Evolutionary conservation across 306 rosid genomes (phyloP), one percentile per base, ranked within the genome.

Genomic region (Fragaria iinumae): DNA sequence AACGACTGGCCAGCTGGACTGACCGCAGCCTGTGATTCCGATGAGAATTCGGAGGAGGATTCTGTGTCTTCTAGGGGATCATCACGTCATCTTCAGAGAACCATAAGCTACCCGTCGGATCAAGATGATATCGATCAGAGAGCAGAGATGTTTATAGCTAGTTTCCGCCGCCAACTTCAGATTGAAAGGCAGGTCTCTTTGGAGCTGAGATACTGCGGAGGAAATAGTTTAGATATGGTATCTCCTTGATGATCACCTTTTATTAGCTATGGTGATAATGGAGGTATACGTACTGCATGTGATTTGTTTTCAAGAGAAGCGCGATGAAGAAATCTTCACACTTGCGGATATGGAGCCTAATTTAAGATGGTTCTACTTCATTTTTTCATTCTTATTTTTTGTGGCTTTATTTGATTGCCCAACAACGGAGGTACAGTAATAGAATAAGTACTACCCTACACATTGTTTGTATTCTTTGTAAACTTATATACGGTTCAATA

Each of bases 151-250:
- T 95, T 95, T 52, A 95, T 92, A 1, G 69, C 81, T 29, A 95
- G 89, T 62, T 95, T 95, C 81, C 80, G 89, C 36, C 82, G 79
- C 1, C 97, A 89, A 66, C 97, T 95, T 87, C 82, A 16, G 72
- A 72, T 95, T 18, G 99, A 95, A 71, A 84, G 97, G 25, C 99
- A 95, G 69, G 77, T 90, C 23, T 92, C 96, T 0, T 76, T 92
- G 66, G 84, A 95, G 83, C 87, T 95, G 9, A 88, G 86, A 1
- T 90, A 90, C 66, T 11, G 81, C 57, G 73, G 82, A 25, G 86
- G 67, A 47, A 78, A 73, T 70, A 86, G 91, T 81, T 89, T 72
- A 63, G 67, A 83, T 27, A 39, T 66, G 48, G 36, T 20, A 2
- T 86, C 88, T 75, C 85, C 88, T 7, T 80, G 73, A 74, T 57